Conservation (phyloP, 768 basidiomycete species). For the Collybiopsis luxurians region DNA sequence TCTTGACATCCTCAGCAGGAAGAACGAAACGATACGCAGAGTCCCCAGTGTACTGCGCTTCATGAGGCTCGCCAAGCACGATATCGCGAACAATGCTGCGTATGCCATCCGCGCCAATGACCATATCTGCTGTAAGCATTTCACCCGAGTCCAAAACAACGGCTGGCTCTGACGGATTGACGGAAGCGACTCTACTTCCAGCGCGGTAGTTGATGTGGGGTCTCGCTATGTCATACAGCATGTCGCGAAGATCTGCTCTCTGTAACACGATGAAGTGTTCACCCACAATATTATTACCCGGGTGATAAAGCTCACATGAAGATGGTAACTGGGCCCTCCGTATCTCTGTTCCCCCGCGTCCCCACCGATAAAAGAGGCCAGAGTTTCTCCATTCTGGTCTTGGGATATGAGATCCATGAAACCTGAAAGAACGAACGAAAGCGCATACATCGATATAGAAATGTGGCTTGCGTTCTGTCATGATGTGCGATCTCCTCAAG, state of each 20-base stretch:
- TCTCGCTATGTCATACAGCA: constrained; percentile 23
- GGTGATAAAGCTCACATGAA: constrained; percentile 28
- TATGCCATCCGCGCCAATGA: constrained; percentile 45
- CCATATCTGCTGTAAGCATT: constrained; percentile 27
- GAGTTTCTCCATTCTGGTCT: neutral
- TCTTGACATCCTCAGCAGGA: constrained; percentile 12
- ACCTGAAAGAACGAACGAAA: too few species aligned
- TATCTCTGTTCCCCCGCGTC: constrained; percentile 8
- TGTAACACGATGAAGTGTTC: too few species aligned
- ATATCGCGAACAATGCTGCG: constrained; percentile 45
- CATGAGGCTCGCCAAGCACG: constrained; percentile 32
- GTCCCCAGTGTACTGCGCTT: constrained; percentile 28
- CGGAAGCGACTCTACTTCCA: constrained; percentile 22
- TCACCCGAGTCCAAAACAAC: constrained; percentile 33
- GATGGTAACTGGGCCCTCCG: constrained; percentile 36
- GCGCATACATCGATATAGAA: neutral
- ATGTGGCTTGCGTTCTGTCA: neutral
- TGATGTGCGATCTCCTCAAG: neutral
- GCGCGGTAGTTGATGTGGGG: constrained; percentile 24
- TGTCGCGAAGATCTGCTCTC: constrained; percentile 37
- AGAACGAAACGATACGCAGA: constrained; percentile 24
- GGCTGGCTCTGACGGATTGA: constrained; percentile 21
- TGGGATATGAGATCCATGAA: neutral
- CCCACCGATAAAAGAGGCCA: neutral
- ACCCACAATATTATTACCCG: too few species aligned